Evolutionary conservation across 208 protist genomes (phyloP).

Genomic region (Crithidia thermophila): DNA sequence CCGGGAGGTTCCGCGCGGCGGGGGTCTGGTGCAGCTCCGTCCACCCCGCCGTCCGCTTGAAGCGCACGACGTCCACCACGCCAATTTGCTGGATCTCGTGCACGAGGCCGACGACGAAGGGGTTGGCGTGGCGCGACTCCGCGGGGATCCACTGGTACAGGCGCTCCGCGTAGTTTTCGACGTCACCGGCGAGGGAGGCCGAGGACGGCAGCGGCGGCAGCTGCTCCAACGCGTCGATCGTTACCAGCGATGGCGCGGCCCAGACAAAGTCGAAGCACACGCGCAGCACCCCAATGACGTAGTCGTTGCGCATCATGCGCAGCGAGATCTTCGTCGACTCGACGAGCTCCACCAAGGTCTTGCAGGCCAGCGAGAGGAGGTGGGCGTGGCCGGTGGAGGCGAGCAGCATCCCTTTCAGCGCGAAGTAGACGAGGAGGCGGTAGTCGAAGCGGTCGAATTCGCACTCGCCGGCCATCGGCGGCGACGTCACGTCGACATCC

Average conservation of each 20-base stretch:
- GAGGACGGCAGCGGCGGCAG: slow-evolving; percentile 1
- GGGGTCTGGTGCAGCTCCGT: slow-evolving; percentile 63
- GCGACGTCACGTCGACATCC: slow-evolving; percentile 17
- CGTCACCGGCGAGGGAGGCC: not conserved
- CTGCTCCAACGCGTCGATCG: slow-evolving; percentile 16
- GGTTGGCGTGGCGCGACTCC: slow-evolving; percentile 22
- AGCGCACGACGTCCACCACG: slow-evolving; percentile 55
- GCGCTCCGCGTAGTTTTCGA: slow-evolving; percentile 17
- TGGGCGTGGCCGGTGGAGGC: slow-evolving; percentile 47
- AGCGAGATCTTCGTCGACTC: slow-evolving; percentile 25
- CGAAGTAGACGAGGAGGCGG: slow-evolving; percentile 66
- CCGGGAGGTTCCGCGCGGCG: slow-evolving; percentile 29
- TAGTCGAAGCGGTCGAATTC: slow-evolving; percentile 66
- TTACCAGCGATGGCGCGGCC: slow-evolving; percentile 26
- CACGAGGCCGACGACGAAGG: slow-evolving; percentile 45
- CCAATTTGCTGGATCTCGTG: slow-evolving; percentile 64
- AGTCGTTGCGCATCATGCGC: slow-evolving; percentile 42
- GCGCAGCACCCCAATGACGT: slow-evolving; percentile 54
- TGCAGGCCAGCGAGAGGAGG: slow-evolving; percentile 55
- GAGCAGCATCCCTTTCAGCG: slow-evolving; percentile 65
- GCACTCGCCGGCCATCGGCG: slow-evolving; percentile 10
- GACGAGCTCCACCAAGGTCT: slow-evolving; percentile 42
- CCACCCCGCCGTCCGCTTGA: slow-evolving; percentile 69
- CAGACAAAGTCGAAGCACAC: slow-evolving; percentile 58
- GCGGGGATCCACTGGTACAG: slow-evolving; percentile 30